These are phyloP conservation scores for Verticillium alfalfae DNA, from an alignment of 2,329 filamentous ascomycete species.

Conservation along the genomic window DNA sequence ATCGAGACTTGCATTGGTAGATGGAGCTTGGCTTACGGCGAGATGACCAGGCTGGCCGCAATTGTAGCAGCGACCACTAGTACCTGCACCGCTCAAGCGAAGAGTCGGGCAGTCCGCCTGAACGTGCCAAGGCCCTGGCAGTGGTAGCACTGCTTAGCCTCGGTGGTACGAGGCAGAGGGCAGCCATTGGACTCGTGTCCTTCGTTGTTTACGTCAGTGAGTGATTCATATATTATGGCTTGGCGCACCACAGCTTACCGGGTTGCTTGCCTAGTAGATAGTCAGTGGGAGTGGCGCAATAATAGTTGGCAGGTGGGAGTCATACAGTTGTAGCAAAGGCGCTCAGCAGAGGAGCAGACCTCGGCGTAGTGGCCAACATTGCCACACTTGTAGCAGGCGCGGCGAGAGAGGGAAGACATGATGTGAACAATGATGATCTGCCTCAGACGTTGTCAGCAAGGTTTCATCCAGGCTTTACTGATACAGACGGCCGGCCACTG, in stretches of 20 bases:
- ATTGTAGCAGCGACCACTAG: conserved; percentile 90
- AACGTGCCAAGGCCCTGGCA: conserved; percentile 96
- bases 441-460: conserved; percentile 9
- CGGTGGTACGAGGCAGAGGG: conserved; percentile 91
- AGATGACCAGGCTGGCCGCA: conserved; percentile 91
- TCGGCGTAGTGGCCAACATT: conserved; percentile 78
- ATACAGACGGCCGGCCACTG: no score
- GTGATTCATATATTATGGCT: not conserved
- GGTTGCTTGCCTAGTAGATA: conserved; percentile 66
- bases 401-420: conserved; percentile 77
- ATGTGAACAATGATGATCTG: conserved; percentile 19
- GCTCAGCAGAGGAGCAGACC: conserved; percentile 96
- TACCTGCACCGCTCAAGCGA: conserved; percentile 76
- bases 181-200: conserved; percentile 98
- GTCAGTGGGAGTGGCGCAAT: conserved; percentile 1
- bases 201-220: conserved; percentile 21
- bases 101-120: conserved; percentile 98
- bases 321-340: conserved; percentile 99
- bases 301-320: conserved; percentile 9
- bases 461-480: not conserved
- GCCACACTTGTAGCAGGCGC: conserved; percentile 79
- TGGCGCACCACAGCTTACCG: conserved; percentile 37
- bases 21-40: conserved; percentile 52
- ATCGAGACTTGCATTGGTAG: conserved; percentile 11
- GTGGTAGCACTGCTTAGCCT: conserved; percentile 99